A percentile compares a stretch with the other conserved stretches of the same genome.
Evolutionary conservation across 768 basidiomycete species (phyloP).

Genomic region (Termitomyces heimii): DNA sequence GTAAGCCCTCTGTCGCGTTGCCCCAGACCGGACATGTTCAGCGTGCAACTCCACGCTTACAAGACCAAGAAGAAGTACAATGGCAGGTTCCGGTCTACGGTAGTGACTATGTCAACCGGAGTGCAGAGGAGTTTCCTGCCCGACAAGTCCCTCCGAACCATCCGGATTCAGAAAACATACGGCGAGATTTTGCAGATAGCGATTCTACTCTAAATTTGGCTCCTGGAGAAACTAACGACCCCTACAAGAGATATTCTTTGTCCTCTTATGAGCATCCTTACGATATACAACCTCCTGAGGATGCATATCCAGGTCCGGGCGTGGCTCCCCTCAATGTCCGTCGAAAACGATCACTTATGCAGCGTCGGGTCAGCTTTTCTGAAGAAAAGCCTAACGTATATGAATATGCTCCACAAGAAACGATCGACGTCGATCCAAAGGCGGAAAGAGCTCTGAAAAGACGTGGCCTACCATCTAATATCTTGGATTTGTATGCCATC

Average conservation of each 20-base stretch:
- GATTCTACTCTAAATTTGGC: conserved; percentile 27
- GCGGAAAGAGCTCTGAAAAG: conserved; percentile 29
- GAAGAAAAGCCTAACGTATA: conserved; percentile 17
- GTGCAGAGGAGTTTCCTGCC: conserved; percentile 20
- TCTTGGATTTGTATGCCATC: conserved; percentile 46
- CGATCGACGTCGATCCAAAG: conserved; percentile 15
- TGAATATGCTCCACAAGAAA: conserved; percentile 18
- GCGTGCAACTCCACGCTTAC: conserved; percentile 10
- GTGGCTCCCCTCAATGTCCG: conserved; percentile 13
- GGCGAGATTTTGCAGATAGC: conserved; percentile 29
- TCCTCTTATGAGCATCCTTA: conserved; percentile 58
- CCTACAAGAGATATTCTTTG: conserved; percentile 38
- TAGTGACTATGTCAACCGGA: conserved; percentile 10
- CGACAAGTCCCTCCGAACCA: conserved; percentile 17
- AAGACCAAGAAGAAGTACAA: conserved; percentile 14
- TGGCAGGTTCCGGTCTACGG: conserved; percentile 24
- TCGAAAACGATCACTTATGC: conserved; percentile 19
- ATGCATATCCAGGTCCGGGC: conserved; percentile 27
- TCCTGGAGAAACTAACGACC: conserved; percentile 15
- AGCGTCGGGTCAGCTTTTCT: conserved; percentile 37
- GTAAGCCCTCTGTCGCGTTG: neutral
- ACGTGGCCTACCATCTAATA: conserved; percentile 43
- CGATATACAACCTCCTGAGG: conserved; percentile 49
- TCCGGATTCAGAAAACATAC: conserved; percentile 8
- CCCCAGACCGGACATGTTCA: neutral